These are phyloP conservation scores for Fraxinus xanthoxyloides DNA, from an alignment of 305 asterid genomes.

Conservation along the genomic window DNA sequence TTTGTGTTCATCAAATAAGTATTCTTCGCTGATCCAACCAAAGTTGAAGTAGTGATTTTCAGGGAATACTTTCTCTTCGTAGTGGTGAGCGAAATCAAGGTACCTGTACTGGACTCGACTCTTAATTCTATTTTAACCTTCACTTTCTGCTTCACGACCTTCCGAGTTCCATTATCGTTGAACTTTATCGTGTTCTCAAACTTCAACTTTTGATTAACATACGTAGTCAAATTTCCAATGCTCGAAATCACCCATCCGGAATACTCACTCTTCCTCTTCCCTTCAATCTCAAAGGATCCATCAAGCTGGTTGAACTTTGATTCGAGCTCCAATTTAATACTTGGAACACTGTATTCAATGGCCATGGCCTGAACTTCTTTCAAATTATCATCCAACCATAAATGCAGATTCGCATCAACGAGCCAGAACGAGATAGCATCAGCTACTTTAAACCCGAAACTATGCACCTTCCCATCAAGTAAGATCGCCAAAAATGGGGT, in stretches of 20 bases:
- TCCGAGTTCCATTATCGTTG: slow-evolving; percentile 38
- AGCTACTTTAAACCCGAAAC: slow-evolving; percentile 47
- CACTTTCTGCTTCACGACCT: slow-evolving; percentile 46
- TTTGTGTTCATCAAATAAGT: slow-evolving; percentile 35
- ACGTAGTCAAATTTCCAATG: slow-evolving; percentile 56
- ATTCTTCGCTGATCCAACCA: slow-evolving; percentile 28
- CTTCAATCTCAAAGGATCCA: slow-evolving; percentile 50
- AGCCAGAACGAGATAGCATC: slow-evolving; percentile 74
- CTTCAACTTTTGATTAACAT: slow-evolving; percentile 28
- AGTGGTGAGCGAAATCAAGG: slow-evolving; percentile 1
- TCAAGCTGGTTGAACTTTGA: slow-evolving; percentile 39
- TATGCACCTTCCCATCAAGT: slow-evolving; percentile 56
- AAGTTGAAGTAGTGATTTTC: slow-evolving; percentile 29
- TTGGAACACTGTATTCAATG: slow-evolving; percentile 34
- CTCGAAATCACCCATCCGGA: slow-evolving; percentile 72
- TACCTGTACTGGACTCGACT: slow-evolving; percentile 25
- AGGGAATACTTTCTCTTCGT: slow-evolving; percentile 49
- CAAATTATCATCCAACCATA: slow-evolving; percentile 62
- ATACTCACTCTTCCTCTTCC: slow-evolving; percentile 37
- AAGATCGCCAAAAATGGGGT: slow-evolving; percentile 62
- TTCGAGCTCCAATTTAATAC: slow-evolving; percentile 22
- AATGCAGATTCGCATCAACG: slow-evolving; percentile 71
- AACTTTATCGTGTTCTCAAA: slow-evolving; percentile 50
- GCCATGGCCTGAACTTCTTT: slow-evolving; percentile 52
- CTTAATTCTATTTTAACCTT: slow-evolving; percentile 33